Evolutionary conservation across 2,329 filamentous ascomycete species (phyloP).

Genomic region (Exophiala mesophila): DNA sequence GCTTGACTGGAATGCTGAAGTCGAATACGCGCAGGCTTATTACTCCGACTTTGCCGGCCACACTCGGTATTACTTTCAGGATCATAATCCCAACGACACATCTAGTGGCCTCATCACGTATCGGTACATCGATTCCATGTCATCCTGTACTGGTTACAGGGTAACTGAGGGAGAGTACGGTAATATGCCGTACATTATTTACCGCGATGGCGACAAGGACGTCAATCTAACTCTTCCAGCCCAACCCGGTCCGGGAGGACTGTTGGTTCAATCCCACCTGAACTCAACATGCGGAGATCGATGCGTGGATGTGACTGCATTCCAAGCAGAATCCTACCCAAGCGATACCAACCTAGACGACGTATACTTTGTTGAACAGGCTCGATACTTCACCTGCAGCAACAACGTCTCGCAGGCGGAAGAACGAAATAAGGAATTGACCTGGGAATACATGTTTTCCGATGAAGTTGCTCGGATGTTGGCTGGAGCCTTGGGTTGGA

Average conservation of each 20-base stretch:
- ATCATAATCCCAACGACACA: slow-evolving; percentile 15
- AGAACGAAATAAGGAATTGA: slow-evolving; percentile 1
- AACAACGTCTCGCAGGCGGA: slow-evolving; percentile 19
- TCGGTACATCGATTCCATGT: slow-evolving; percentile 14
- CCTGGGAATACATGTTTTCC: slow-evolving; percentile 9
- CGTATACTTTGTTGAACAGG: slow-evolving; percentile 5
- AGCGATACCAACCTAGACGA: not conserved
- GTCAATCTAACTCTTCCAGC: slow-evolving; percentile 17
- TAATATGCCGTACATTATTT: slow-evolving; percentile 20
- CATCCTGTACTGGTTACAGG: slow-evolving; percentile 14
- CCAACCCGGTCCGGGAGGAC: slow-evolving; percentile 13
- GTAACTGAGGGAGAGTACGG: slow-evolving; percentile 18
- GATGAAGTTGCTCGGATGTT: slow-evolving; percentile 18
- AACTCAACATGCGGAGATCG: slow-evolving; percentile 22
- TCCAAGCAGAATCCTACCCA: slow-evolving; percentile 14
- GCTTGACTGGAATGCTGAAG: slow-evolving; percentile 3
- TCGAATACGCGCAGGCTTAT: slow-evolving; percentile 21
- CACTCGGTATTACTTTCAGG: slow-evolving; percentile 21
- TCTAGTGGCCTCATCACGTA: slow-evolving; percentile 2
- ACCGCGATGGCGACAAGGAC: slow-evolving; percentile 17
- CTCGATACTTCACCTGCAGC: slow-evolving; percentile 19
- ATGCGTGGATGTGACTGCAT: slow-evolving; percentile 17
- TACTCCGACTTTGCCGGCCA: slow-evolving; percentile 8
- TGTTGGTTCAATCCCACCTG: slow-evolving; percentile 13
- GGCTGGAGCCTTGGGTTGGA: slow-evolving; percentile 22